Evolutionary conservation across 2,329 filamentous ascomycete genomes (phyloP).

Genomic region (Diplodia mutila): DNA sequence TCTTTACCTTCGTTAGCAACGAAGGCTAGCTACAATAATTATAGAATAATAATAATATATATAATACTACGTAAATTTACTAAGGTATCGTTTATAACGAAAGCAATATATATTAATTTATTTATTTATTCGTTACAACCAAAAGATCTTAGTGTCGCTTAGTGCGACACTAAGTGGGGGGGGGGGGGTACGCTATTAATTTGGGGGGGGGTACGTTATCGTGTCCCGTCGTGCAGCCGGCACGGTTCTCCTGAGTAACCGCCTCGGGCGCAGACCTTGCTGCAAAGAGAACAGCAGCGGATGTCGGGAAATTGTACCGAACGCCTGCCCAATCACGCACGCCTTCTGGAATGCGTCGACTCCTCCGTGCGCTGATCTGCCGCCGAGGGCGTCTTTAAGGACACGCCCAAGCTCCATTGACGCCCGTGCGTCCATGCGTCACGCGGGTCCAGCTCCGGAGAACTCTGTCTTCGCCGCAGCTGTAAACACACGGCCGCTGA

Average conservation of each 20-base stretch:
- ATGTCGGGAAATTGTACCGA: conserved; percentile 13
- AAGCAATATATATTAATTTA: no score
- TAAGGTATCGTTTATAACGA: no score
- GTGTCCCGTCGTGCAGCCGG: not conserved
- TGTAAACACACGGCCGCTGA: conserved; percentile 10
- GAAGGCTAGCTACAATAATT: no score
- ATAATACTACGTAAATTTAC: no score
- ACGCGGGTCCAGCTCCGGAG: conserved; percentile 3
- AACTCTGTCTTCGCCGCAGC: not conserved
- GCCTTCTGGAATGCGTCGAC: conserved; percentile 6
- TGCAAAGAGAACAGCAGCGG: not conserved
- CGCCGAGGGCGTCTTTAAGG: not conserved
- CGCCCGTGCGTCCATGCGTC: conserved; percentile 13
- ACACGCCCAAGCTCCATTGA: conserved; percentile 3
- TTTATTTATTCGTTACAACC: no score
- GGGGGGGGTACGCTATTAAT: no score
- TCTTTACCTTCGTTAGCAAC: no score
- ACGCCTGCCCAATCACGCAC: conserved; percentile 2
- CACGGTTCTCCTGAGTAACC: not conserved
- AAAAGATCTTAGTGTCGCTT: no score
- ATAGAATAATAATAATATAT: no score
- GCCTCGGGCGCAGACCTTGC: not conserved
- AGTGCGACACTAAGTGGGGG: no score
- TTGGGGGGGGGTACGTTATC: no score
- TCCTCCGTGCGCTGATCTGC: conserved; percentile 5